Evolutionary conservation across 2,329 filamentous ascomycete species (phyloP).

Genomic region (Fusarium penzigii): DNA sequence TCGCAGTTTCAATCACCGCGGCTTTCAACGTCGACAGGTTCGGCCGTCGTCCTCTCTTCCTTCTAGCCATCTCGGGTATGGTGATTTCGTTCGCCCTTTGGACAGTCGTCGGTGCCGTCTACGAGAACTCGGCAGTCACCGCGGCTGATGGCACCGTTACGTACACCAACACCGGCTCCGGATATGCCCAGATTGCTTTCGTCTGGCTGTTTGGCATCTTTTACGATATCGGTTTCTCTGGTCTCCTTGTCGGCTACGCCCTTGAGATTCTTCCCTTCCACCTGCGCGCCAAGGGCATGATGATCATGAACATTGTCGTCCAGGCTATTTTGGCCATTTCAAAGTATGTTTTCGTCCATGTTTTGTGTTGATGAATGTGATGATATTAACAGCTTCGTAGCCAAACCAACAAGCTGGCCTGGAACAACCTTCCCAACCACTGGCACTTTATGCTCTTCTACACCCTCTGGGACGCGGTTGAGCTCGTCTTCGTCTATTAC

Average conservation of each 20-base stretch:
- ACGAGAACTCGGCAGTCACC: conserved; percentile 43
- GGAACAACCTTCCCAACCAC: conserved; percentile 58
- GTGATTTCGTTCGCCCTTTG: conserved; percentile 49
- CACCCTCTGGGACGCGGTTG: conserved; percentile 61
- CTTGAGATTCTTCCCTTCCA: conserved; percentile 61
- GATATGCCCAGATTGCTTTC: conserved; percentile 57
- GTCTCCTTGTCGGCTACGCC: conserved; percentile 58
- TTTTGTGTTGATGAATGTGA: neutral
- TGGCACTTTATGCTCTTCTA: conserved; percentile 70
- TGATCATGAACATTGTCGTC: conserved; percentile 65
- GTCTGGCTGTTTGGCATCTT: conserved; percentile 61
- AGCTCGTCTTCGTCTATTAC: conserved; percentile 64
- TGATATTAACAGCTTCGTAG: conserved; percentile 29
- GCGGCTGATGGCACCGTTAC: conserved; percentile 22
- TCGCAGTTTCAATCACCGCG: conserved; percentile 57
- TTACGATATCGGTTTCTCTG: conserved; percentile 62
- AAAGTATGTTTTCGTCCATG: conserved; percentile 43
- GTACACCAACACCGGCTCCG: conserved; percentile 45
- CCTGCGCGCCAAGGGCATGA: conserved; percentile 60
- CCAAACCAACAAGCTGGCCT: conserved; percentile 65
- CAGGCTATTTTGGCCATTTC: conserved; percentile 63
- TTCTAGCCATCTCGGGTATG: conserved; percentile 51
- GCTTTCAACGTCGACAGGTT: conserved; percentile 52
- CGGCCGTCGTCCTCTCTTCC: conserved; percentile 56
- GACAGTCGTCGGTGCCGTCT: conserved; percentile 54